Evolutionary conservation across 1,284 basidiomycete genomes (phyloP).

Genomic region (Apiotrichum siamense): DNA sequence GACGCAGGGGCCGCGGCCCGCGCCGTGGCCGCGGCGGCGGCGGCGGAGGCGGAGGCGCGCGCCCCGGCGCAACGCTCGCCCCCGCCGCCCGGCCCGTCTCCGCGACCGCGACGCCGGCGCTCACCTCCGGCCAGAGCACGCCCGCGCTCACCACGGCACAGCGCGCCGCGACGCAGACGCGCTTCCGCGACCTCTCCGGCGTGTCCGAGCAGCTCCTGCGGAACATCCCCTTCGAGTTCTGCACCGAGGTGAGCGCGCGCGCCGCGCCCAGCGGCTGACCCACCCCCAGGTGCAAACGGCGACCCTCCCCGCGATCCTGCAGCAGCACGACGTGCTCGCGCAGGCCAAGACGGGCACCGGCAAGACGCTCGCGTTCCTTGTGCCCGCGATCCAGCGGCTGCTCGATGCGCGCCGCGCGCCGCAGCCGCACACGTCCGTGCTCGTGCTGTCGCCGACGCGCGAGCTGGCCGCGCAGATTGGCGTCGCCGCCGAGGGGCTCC

Average conservation of each 20-base stretch:
- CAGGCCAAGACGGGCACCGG: constrained; percentile 55
- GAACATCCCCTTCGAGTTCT: constrained; percentile 42
- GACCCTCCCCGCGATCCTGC: constrained; percentile 49
- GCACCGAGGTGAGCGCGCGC: constrained; percentile 41
- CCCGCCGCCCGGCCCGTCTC: constrained; percentile 5
- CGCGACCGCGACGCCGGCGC: constrained; percentile 8
- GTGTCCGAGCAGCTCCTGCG: constrained; percentile 22
- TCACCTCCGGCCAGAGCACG: constrained; percentile 4
- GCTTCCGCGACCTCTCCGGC: constrained; percentile 23
- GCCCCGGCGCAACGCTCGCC: background rate
- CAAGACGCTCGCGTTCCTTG: constrained; percentile 53
- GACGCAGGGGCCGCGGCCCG: background rate
- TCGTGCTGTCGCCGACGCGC: constrained; percentile 51
- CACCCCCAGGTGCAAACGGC: constrained; percentile 46
- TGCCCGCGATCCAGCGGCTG: constrained; percentile 50
- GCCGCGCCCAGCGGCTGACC: background rate
- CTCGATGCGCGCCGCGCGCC: constrained; percentile 23
- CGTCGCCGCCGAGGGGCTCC: constrained; percentile 24
- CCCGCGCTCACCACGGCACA: background rate
- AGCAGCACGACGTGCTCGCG: constrained; percentile 49
- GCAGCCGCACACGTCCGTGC: constrained; percentile 30
- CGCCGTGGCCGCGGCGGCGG: constrained; percentile 2
- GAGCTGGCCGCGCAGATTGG: constrained; percentile 50
- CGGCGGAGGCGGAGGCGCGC: constrained; percentile 1
- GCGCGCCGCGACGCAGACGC: constrained; percentile 9